Evolutionary conservation across 2,329 filamentous ascomycete genomes (phyloP), one percentile per base, ranked within the genome.

Genomic region (Fusarium sterilihyphosum): DNA sequence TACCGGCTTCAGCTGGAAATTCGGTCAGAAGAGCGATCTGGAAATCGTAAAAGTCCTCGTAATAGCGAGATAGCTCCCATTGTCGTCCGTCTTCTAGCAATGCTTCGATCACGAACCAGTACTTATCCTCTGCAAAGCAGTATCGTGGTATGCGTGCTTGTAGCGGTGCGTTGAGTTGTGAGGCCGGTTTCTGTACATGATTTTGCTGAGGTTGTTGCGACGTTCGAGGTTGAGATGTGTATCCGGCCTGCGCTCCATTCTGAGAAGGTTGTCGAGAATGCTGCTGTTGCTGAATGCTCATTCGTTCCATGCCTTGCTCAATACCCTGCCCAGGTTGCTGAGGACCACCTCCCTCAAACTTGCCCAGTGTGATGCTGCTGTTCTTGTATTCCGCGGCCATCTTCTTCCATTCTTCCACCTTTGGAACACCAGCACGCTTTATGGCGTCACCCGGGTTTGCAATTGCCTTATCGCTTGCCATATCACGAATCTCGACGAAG

Each of bases 321-420:
- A 96, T 85, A 18, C 88, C 86, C 67, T 84, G 83, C 26, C 77
- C 78, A 46, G 83, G 82, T 64, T 83, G 82, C 9, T 80, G 79
- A 26, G 78, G 70, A 14, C 80, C 81, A 63, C 89, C 87, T 67
- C 85, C 87, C 78, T 96, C 94, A 76, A 97, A 96, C 83, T 96
- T 97, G 76, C 96, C 96, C 47, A 99, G 86, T 1, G 95, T 96
- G 81, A 99, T 98, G 84, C 96, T 98, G 82, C 95, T 98, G 82
- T 98, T 98, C 87, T 99, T 99, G 85, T 99, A 99, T 74, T 98
- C 96, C 64, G 96, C 96, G 2, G 96, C 95, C 94, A 98, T 98
- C 85, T 97, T 97, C 87, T 99, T 99, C 96, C 96, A 99, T 79
- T 99, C 96, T 81, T 99, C 96, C 8, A 99, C 96, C 79, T 92